These are phyloP conservation scores for Albugo laibachii DNA, from an alignment of 352 stramenopile species.

Conservation along the genomic window DNA sequence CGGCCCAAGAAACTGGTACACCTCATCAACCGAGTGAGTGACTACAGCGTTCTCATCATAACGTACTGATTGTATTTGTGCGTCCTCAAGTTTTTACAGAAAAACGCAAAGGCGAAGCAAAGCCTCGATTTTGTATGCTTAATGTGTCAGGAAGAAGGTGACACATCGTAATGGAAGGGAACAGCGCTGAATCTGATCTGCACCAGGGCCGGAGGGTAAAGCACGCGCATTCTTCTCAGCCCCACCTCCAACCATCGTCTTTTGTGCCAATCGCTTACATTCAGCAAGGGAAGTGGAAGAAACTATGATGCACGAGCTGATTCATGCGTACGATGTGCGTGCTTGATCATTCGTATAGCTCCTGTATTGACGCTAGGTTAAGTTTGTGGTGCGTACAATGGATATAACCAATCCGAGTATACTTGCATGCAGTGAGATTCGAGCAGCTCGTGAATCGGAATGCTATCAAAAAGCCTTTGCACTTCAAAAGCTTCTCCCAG, in stretches of 20 bases:
- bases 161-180: neutral
- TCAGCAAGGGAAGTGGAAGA: constrained; percentile 55
- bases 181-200: neutral
- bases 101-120: neutral
- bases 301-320: constrained; percentile 70
- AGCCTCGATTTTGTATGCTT: neutral
- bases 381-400: constrained; percentile 74
- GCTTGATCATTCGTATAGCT: neutral
- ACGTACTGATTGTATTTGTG: neutral
- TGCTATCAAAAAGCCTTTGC: constrained; percentile 58
- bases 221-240: constrained; percentile 70
- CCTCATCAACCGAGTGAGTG: constrained; percentile 52
- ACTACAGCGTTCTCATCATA: neutral
- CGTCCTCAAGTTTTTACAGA: neutral
- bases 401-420: constrained; percentile 65
- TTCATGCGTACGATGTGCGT: constrained; percentile 67
- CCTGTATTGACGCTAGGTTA: neutral
- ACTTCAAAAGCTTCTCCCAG: constrained; percentile 27
- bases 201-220: constrained; percentile 40
- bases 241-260: constrained; percentile 56
- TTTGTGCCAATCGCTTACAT: constrained; percentile 61
- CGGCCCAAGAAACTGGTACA: constrained; percentile 40
- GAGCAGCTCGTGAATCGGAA: constrained; percentile 60
- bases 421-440: constrained; percentile 69
- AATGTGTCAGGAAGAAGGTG: neutral